A percentile compares a stretch with the other conserved stretches of the same genome.
Evolutionary conservation across 345 rosid species (phyloP).

Genomic region (Hibiscus tridactylites): DNA sequence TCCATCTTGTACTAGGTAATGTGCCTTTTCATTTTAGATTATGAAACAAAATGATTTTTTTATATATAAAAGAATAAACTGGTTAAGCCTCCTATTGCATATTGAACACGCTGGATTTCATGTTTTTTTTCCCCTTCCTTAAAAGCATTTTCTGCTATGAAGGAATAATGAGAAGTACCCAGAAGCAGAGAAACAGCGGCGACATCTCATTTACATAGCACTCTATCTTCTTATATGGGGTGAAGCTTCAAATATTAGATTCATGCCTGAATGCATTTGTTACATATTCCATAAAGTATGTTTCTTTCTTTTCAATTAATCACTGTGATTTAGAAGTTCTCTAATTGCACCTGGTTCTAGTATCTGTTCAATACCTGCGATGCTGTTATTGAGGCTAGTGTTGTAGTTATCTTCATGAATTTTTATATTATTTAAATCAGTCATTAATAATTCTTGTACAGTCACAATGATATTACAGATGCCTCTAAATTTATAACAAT

Average conservation of each 20-base stretch:
- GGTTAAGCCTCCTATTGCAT: neutral
- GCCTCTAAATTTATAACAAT: neutral
- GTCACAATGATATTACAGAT: neutral
- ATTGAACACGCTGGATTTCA: slow-evolving; percentile 1
- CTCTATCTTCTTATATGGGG: slow-evolving; percentile 99
- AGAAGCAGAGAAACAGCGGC: slow-evolving; percentile 18
- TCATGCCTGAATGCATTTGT: slow-evolving; percentile 99
- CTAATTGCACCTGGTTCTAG: neutral
- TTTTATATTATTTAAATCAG: neutral
- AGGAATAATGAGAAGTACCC: slow-evolving; percentile 38
- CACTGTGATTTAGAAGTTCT: neutral
- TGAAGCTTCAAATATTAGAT: slow-evolving; percentile 95
- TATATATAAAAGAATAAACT: neutral
- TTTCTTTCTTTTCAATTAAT: slow-evolving; percentile 4
- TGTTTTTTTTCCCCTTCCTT: slow-evolving; percentile 11
- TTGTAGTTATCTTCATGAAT: neutral
- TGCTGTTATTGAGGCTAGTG: slow-evolving; percentile 2
- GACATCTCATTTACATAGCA: slow-evolving; percentile 63
- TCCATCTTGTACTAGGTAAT: slow-evolving; percentile 34
- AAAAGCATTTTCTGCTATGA: slow-evolving; percentile 24
- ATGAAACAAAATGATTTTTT: neutral
- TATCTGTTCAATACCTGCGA: neutral
- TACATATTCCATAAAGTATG: slow-evolving; percentile 89
- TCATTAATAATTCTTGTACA: neutral
- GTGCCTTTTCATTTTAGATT: neutral